A percentile compares a stretch with the other conserved stretches of the same genome.
Conservation (phyloP, 345 rosid genomes). For the Melaleuca quinquenervia region DNA sequence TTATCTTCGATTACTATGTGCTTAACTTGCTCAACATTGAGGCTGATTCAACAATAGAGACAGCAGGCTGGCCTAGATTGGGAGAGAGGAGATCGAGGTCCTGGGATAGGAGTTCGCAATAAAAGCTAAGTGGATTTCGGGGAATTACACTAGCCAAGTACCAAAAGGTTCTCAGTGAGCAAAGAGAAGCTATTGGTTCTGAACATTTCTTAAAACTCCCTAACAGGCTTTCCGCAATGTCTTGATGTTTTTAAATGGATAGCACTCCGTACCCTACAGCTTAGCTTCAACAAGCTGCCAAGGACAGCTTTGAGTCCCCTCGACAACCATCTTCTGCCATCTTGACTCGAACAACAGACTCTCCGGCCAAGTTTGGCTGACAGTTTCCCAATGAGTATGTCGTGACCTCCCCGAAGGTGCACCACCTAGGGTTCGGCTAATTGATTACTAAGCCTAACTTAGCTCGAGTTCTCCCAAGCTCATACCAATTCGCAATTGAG, state of each 20-base stretch:
- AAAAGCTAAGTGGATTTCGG: no score
- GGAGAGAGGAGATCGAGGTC: not conserved
- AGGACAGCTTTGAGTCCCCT: not conserved
- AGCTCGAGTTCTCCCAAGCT: no score
- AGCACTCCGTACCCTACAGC: not conserved
- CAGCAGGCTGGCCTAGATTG: not conserved
- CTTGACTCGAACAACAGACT: not conserved
- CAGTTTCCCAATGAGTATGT: not conserved
- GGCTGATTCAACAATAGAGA: not conserved
- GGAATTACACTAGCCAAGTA: no score
- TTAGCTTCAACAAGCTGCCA: not conserved
- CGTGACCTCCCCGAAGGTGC: no score
- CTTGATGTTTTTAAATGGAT: not conserved
- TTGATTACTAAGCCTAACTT: no score
- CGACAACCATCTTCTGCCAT: not conserved
- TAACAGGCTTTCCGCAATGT: not conserved
- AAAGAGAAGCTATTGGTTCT: not conserved
- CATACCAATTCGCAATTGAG: no score
- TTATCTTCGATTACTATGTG: fast-evolving
- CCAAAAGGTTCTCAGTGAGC: no score
- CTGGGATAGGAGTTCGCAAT: not conserved
- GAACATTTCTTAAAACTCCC: not conserved
- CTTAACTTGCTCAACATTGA: not conserved
- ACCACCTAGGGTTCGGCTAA: no score
- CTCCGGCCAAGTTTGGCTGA: not conserved